Conservation (phyloP, 2,329 filamentous ascomycete species). For the Capronia epimyces region DNA sequence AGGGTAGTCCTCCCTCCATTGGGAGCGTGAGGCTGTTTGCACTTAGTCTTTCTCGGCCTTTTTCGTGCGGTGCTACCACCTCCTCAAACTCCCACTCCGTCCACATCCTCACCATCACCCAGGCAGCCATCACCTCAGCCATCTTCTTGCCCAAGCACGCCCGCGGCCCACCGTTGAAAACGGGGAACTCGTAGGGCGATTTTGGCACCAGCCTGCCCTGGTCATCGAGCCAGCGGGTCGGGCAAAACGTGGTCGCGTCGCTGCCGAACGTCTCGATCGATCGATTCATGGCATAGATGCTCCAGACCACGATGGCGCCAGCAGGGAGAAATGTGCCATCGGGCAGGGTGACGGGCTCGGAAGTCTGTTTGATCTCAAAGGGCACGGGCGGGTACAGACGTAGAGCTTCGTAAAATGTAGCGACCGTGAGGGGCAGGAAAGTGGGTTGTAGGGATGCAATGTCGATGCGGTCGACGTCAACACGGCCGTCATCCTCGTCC, state of each 20-base stretch:
- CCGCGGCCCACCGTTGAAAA: slow-evolving; percentile 61
- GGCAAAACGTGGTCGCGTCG: slow-evolving; percentile 53
- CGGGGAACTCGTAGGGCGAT: slow-evolving; percentile 54
- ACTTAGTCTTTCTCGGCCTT: slow-evolving; percentile 45
- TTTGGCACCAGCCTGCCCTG: slow-evolving; percentile 39
- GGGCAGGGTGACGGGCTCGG: slow-evolving; percentile 45
- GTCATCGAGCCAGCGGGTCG: slow-evolving; percentile 48
- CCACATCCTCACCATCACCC: slow-evolving; percentile 50
- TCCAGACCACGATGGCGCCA: slow-evolving; percentile 56
- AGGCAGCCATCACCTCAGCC: slow-evolving; percentile 56
- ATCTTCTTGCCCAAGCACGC: slow-evolving; percentile 59
- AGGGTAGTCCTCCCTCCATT: slow-evolving; percentile 57
- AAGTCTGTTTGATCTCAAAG: slow-evolving; percentile 60
- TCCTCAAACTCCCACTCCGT: slow-evolving; percentile 48
- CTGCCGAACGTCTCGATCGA: slow-evolving; percentile 52
- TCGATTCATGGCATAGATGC: slow-evolving; percentile 59
- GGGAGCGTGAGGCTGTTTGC: slow-evolving; percentile 59
- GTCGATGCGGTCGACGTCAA: slow-evolving; percentile 2
- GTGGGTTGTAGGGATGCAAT: slow-evolving; percentile 39
- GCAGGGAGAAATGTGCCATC: slow-evolving; percentile 45
- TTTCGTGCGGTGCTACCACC: slow-evolving; percentile 4
- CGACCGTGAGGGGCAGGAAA: slow-evolving; percentile 53
- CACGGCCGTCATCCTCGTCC: neutral
- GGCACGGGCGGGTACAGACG: slow-evolving; percentile 61
- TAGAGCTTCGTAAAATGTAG: slow-evolving; percentile 56